phyloP scores from a whole-genome alignment of 2,329 filamentous ascomycete species.

The Diaporthe ampelina region DNA sequence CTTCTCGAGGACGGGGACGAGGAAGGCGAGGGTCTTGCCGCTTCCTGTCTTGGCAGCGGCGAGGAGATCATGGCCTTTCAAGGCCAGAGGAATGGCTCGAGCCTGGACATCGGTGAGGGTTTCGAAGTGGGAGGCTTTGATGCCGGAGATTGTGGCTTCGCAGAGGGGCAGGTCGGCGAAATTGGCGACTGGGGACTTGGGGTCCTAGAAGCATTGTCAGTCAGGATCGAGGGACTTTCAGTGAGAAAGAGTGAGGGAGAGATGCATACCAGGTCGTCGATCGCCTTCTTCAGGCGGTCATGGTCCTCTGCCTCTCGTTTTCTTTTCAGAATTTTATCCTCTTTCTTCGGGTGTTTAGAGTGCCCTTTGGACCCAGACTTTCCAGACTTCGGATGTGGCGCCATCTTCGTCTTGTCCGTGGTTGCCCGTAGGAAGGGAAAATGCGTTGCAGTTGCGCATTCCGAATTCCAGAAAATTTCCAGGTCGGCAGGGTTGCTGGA shows the following conservation, averaged over 20 bases:
- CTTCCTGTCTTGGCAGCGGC: slow-evolving; percentile 96
- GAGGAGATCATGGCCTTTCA: slow-evolving; percentile 89
- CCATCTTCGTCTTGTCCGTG: slow-evolving; percentile 24
- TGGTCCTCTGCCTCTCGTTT: slow-evolving; percentile 46
- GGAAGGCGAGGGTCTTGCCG: slow-evolving; percentile 94
- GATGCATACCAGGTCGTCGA: slow-evolving; percentile 72
- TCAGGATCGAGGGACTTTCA: background rate
- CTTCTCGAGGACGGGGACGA: slow-evolving; percentile 93
- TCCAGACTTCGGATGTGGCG: slow-evolving; percentile 26
- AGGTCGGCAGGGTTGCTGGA: slow-evolving; percentile 1
- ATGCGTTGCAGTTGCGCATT: background rate
- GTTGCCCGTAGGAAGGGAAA: background rate
- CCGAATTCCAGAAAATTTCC: slow-evolving; percentile 29
- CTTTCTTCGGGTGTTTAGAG: slow-evolving; percentile 40
- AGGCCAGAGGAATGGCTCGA: slow-evolving; percentile 86
- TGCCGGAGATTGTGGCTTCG: slow-evolving; percentile 80
- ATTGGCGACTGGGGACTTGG: slow-evolving; percentile 71
- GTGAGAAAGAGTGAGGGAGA: background rate
- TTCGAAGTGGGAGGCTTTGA: slow-evolving; percentile 90
- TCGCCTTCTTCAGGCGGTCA: slow-evolving; percentile 54
- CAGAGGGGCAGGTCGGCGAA: slow-evolving; percentile 92
- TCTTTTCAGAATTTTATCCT: slow-evolving; percentile 44
- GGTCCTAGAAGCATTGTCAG: slow-evolving; percentile 61
- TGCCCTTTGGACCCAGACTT: slow-evolving; percentile 29
- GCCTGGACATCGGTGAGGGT: slow-evolving; percentile 92